These are phyloP conservation scores for Leucocoprinus leucothites DNA, from an alignment of 768 basidiomycete genomes.

Conservation along the genomic window DNA sequence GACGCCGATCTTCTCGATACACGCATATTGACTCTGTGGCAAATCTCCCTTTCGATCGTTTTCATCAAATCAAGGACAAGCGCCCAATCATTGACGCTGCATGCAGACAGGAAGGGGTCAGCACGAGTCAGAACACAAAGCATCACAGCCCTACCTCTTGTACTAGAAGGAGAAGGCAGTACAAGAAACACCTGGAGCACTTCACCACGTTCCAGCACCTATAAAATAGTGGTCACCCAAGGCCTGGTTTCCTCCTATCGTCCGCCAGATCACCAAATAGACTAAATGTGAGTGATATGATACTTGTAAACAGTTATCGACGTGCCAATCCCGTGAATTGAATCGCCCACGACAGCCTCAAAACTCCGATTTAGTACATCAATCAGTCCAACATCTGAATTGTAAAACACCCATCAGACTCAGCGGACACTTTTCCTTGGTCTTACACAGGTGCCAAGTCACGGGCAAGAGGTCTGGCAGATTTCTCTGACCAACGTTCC, in stretches of 20 bases:
- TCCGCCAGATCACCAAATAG: too few relatives aligned
- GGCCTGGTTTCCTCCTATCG: too few relatives aligned
- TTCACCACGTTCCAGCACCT: too few relatives aligned
- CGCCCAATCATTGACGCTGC: too few relatives aligned
- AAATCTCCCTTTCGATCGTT: too few relatives aligned
- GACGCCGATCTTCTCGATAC: too few relatives aligned
- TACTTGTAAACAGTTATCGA: not conserved
- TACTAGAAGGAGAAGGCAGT: not conserved
- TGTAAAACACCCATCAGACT: constrained; percentile 7
- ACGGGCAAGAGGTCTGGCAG: not conserved
- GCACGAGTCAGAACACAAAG: not conserved
- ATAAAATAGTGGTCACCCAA: too few relatives aligned
- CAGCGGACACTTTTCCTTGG: not conserved
- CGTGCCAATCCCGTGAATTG: not conserved
- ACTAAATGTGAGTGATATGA: not conserved
- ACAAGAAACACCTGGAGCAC: too few relatives aligned
- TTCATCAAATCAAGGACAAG: too few relatives aligned
- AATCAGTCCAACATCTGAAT: not conserved
- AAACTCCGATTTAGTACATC: constrained; percentile 1
- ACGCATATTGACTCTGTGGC: too few relatives aligned
- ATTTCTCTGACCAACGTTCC: not conserved
- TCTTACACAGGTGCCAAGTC: not conserved
- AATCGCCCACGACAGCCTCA: not conserved
- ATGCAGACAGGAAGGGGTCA: not conserved
- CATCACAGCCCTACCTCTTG: not conserved